Evolutionary conservation across 2,329 filamentous ascomycete genomes (phyloP).

Genomic region (Aspergillus thermomutatus): DNA sequence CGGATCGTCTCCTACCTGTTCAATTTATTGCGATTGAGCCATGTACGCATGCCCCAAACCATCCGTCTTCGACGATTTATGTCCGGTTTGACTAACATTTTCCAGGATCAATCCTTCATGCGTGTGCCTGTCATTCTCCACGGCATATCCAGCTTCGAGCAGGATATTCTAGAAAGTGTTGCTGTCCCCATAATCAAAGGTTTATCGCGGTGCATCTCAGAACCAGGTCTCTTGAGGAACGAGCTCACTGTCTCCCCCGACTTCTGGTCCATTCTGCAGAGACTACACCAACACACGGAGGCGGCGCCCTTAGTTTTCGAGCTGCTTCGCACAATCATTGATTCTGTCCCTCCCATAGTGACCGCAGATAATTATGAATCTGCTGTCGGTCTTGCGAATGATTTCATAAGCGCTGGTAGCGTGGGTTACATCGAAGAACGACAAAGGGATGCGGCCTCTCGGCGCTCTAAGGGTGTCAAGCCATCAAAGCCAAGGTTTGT

Average conservation of each 20-base stretch:
- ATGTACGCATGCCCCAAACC: conserved; percentile 54
- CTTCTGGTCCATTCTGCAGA: conserved; percentile 88
- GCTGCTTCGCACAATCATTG: conserved; percentile 75
- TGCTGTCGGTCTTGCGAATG: conserved; percentile 76
- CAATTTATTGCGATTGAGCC: conserved; percentile 75
- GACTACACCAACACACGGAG: conserved; percentile 65
- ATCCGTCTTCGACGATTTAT: not conserved
- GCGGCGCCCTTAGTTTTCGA: conserved; percentile 77
- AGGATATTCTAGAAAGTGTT: conserved; percentile 71
- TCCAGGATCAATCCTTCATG: conserved; percentile 80
- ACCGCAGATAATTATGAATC: conserved; percentile 95
- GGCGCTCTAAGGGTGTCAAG: conserved; percentile 53
- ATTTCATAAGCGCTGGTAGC: conserved; percentile 81
- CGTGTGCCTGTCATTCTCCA: conserved; percentile 89
- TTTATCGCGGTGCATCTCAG: conserved; percentile 73
- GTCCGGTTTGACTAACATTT: conserved; percentile 10
- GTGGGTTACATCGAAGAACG: conserved; percentile 69
- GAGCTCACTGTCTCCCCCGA: conserved; percentile 96
- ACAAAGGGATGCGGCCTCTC: conserved; percentile 55
- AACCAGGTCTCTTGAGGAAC: conserved; percentile 73
- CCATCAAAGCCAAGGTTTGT: conserved; percentile 54
- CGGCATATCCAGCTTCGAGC: conserved; percentile 81
- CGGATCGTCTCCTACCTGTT: conserved; percentile 85
- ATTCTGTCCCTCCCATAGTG: conserved; percentile 71
- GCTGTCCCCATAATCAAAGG: conserved; percentile 75